Evolutionary conservation across 495 filamentous ascomycete species (phyloP), one percentile per base, ranked within the genome.

Genomic region (Penicillium psychrofluorescens): DNA sequence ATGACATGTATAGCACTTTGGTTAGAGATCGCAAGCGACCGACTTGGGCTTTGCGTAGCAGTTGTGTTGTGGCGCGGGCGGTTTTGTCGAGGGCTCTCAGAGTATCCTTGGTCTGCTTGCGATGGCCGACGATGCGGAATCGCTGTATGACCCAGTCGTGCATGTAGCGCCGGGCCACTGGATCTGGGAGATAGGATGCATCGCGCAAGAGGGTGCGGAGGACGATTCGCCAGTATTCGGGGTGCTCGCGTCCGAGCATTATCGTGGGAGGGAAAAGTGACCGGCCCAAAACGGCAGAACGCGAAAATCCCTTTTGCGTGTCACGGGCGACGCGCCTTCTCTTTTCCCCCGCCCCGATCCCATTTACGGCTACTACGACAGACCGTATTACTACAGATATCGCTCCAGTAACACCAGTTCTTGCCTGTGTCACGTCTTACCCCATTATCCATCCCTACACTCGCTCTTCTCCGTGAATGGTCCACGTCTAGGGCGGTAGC

Each of bases 181-280:
- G 66, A 58, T 90, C 85, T 10, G 89, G 89, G 16, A 98, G 80
- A 58, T 95, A 95, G 45, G 84, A 80, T 16, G 80, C 77, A 71
- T 95, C 84, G 49, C 91, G 87, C 37, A 96, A 81, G 7, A 94
- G 74, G 31, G 83, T 78, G 29, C 92, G 82, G 50, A 85, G 80
- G 29, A 92, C 65, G 57, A 85, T 79, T 28, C 78, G 68, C 78
- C 68, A 50, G 75, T 73, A 43, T 54, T 58, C 31, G 16, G 43
- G 44, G 14, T 32, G 12, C 1, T 40, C 37, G 11, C 45, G 36
- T 14, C 38, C 22, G 22, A 22, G 38, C 33, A 10, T 43, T 31
- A 50, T 51, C 44, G 47, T 40, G 48, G 41, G 37, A 35, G 49
- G 50, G 41, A 46, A 47, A 55, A 58, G 54, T 22, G 2, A 47